Evolutionary conservation across 2,329 filamentous ascomycete species (phyloP).

Genomic region (Colletotrichum coccodes): DNA sequence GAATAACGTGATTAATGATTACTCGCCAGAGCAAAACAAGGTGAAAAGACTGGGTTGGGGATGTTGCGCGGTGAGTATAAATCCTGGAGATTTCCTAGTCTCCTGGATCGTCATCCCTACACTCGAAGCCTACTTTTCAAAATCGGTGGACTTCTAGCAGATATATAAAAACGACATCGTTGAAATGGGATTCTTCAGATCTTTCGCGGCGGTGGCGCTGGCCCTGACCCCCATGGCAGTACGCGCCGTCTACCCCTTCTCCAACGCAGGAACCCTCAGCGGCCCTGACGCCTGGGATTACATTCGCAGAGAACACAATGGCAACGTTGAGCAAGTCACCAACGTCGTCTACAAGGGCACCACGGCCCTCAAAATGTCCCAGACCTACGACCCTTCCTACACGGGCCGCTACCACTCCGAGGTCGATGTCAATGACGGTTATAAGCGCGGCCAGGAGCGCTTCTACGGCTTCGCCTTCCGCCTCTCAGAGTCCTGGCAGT

Average conservation of each 20-base stretch:
- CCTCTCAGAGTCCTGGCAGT: constrained; percentile 57
- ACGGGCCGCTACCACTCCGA: constrained; percentile 60
- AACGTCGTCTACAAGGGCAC: constrained; percentile 50
- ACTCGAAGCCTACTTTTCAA: too few relatives aligned
- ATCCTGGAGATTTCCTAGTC: too few relatives aligned
- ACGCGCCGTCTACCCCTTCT: constrained; percentile 49
- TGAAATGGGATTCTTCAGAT: background rate
- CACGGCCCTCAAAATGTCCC: constrained; percentile 56
- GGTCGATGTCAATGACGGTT: constrained; percentile 53
- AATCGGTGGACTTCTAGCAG: too few relatives aligned
- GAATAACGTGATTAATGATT: too few relatives aligned
- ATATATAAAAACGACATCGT: too few relatives aligned
- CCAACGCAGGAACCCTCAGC: constrained; percentile 50
- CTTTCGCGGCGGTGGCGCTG: constrained; percentile 27
- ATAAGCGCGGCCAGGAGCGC: constrained; percentile 54
- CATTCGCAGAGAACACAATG: constrained; percentile 51
- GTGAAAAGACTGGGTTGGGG: too few relatives aligned
- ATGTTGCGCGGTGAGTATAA: too few relatives aligned
- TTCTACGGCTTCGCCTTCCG: constrained; percentile 63
- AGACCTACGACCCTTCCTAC: constrained; percentile 53
- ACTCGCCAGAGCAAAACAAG: too few relatives aligned
- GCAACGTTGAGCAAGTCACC: constrained; percentile 52
- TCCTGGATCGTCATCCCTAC: too few relatives aligned
- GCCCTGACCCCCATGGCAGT: constrained; percentile 38
- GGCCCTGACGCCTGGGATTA: constrained; percentile 48